Conservation (phyloP, 1,139 yeast species). For the Yamadazyma aaseri region DNA sequence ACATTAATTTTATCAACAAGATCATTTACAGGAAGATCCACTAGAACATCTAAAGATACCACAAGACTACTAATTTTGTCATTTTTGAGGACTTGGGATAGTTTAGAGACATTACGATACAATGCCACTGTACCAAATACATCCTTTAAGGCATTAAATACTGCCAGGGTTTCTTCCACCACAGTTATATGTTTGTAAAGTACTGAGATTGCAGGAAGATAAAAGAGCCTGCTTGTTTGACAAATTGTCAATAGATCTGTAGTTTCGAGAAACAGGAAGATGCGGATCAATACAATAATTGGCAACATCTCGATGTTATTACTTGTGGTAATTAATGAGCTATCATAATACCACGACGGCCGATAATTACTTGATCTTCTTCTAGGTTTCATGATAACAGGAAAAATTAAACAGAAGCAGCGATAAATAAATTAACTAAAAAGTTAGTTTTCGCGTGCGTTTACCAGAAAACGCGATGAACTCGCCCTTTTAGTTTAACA, state of each 20-base stretch:
- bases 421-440: background rate
- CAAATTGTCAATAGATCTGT: constrained; percentile 11
- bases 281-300: constrained; percentile 7
- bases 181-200: constrained; percentile 12
- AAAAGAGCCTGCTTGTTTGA: constrained; percentile 13
- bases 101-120: background rate
- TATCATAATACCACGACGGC: constrained; percentile 13
- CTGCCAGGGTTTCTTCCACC: constrained; percentile 4
- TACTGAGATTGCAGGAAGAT: constrained; percentile 15
- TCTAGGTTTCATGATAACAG: constrained; percentile 5
- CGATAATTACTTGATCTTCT: constrained; percentile 15
- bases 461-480: background rate
- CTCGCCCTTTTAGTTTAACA: too few relatives aligned
- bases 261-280: constrained; percentile 10
- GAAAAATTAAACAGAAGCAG: too few relatives aligned
- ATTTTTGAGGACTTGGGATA: background rate
- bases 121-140: background rate
- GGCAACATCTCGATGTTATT: constrained; percentile 14
- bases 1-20: background rate
- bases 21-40: background rate
- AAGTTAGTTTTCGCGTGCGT: constrained; percentile 1
- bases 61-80: background rate
- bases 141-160: background rate
- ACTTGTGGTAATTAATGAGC: constrained; percentile 3
- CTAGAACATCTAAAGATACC: background rate